A percentile compares a stretch with the other conserved stretches of the same genome.
Evolutionary conservation across 169 alveolate genomes (phyloP).

Genomic region (Cryptosporidium ubiquitum): DNA sequence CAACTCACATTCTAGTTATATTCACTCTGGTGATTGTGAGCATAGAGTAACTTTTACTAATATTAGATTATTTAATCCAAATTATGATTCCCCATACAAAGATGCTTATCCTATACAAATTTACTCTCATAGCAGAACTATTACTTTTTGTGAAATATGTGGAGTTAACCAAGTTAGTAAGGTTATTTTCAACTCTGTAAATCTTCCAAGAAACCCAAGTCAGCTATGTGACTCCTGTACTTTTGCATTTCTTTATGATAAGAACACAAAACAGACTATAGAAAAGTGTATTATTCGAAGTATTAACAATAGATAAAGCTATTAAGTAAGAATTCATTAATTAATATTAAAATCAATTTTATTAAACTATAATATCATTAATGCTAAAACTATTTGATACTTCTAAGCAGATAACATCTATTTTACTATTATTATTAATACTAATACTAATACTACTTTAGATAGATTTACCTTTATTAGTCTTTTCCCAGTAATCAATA

Average conservation of each 20-base stretch:
- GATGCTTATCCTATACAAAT: slow-evolving; percentile 83
- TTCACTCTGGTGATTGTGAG: slow-evolving; percentile 89
- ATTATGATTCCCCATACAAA: slow-evolving; percentile 79
- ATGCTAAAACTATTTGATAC: not conserved
- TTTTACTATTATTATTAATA: no score
- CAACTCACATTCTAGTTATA: slow-evolving; percentile 80
- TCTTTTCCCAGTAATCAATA: slow-evolving; percentile 50
- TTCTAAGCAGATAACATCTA: no score
- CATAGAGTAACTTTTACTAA: slow-evolving; percentile 84
- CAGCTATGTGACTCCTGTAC: slow-evolving; percentile 84
- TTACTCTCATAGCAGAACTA: slow-evolving; percentile 80
- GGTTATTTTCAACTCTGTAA: slow-evolving; percentile 80
- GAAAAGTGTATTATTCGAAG: slow-evolving; percentile 58
- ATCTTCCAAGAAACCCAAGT: slow-evolving; percentile 84
- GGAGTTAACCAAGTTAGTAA: slow-evolving; percentile 79
- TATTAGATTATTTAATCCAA: slow-evolving; percentile 78
- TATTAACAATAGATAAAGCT: not conserved
- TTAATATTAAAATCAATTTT: no score
- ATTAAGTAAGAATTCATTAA: no score
- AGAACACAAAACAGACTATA: slow-evolving; percentile 38
- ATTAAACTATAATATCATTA: no score
- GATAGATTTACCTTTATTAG: slow-evolving; percentile 11
- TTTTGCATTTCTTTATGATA: slow-evolving; percentile 75
- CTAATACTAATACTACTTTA: not conserved
- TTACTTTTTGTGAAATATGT: slow-evolving; percentile 82